A percentile compares a stretch with the other conserved stretches of the same genome.
These are phyloP conservation scores for Plantago lanceolata DNA, from an alignment of 305 asterid species.

Conservation along the genomic window DNA sequence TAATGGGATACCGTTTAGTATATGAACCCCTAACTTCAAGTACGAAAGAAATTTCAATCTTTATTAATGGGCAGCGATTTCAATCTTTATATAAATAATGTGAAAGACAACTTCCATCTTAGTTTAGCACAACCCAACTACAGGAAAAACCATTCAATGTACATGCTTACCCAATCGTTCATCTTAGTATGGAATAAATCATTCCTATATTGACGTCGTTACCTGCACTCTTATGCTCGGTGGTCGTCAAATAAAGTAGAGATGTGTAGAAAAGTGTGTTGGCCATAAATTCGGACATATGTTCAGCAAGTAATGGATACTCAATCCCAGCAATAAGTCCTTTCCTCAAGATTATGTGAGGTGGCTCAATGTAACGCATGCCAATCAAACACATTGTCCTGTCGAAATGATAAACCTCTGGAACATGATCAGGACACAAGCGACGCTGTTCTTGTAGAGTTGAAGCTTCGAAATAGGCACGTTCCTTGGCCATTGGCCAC, in stretches of 20 bases:
- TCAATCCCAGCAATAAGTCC: slow-evolving; percentile 81
- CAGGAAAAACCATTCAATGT: too few relatives aligned
- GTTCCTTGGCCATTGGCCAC: slow-evolving; percentile 94
- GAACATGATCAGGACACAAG: slow-evolving; percentile 73
- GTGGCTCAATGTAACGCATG: slow-evolving; percentile 90
- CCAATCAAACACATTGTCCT: slow-evolving; percentile 79
- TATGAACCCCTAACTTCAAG: slow-evolving; percentile 3
- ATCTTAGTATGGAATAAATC: not conserved
- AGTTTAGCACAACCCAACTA: not conserved
- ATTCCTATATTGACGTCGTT: not conserved
- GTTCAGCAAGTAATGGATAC: slow-evolving; percentile 86
- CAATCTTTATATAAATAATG: not conserved
- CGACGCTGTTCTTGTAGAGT: slow-evolving; percentile 64
- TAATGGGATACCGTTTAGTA: slow-evolving; percentile 24
- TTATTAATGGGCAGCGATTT: slow-evolving; percentile 17
- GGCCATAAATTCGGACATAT: slow-evolving; percentile 78
- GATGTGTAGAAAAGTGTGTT: slow-evolving; percentile 81
- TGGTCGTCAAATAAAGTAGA: slow-evolving; percentile 80
- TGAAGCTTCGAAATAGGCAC: slow-evolving; percentile 74
- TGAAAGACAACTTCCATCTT: not conserved
- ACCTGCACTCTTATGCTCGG: slow-evolving; percentile 83
- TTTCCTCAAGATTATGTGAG: slow-evolving; percentile 84
- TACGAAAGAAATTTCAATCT: not conserved
- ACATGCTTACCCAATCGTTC: too few relatives aligned
- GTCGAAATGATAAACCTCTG: slow-evolving; percentile 92